Evolutionary conservation across 2,329 filamentous ascomycete species (phyloP).

Genomic region (Hymenoscyphus fructigenus): DNA sequence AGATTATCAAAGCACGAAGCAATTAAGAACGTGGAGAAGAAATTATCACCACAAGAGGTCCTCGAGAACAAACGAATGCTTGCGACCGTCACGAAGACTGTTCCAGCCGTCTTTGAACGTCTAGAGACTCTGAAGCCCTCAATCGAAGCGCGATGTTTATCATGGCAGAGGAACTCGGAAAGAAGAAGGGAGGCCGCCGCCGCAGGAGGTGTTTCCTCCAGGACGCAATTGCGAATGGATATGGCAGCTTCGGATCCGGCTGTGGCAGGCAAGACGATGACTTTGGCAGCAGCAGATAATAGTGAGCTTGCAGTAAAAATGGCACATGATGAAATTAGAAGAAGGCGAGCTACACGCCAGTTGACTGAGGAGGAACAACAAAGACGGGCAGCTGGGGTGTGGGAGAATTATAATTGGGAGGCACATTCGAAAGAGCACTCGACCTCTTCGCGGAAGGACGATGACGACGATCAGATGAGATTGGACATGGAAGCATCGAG

Average conservation of each 20-base stretch:
- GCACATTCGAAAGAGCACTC: conserved; percentile 38
- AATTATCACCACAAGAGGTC: conserved; percentile 43
- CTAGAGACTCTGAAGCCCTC: conserved; percentile 79
- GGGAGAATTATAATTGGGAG: conserved; percentile 49
- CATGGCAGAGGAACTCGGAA: conserved; percentile 57
- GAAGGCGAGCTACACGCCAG: conserved; percentile 62
- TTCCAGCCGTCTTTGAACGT: conserved; percentile 52
- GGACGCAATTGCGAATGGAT: conserved; percentile 17
- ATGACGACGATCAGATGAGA: conserved; percentile 47
- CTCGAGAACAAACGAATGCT: conserved; percentile 56
- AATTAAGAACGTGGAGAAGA: conserved; percentile 42
- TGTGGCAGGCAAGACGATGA: conserved; percentile 54
- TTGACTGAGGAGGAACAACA: conserved; percentile 57
- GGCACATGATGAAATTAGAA: conserved; percentile 68
- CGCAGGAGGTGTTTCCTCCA: conserved; percentile 12
- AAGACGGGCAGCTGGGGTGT: conserved; percentile 52
- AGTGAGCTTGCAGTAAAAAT: conserved; percentile 74
- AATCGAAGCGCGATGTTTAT: conserved; percentile 69
- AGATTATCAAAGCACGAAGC: conserved; percentile 72
- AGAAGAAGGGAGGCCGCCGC: conserved; percentile 36
- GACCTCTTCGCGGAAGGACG: conserved; percentile 33
- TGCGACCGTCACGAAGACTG: conserved; percentile 57
- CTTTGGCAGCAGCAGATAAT: conserved; percentile 69
- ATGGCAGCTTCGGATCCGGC: conserved; percentile 59
- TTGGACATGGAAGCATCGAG: conserved; percentile 52